These are phyloP conservation scores for Colletotrichum liaoningense DNA, from an alignment of 2,329 filamentous ascomycete genomes.

Conservation along the genomic window DNA sequence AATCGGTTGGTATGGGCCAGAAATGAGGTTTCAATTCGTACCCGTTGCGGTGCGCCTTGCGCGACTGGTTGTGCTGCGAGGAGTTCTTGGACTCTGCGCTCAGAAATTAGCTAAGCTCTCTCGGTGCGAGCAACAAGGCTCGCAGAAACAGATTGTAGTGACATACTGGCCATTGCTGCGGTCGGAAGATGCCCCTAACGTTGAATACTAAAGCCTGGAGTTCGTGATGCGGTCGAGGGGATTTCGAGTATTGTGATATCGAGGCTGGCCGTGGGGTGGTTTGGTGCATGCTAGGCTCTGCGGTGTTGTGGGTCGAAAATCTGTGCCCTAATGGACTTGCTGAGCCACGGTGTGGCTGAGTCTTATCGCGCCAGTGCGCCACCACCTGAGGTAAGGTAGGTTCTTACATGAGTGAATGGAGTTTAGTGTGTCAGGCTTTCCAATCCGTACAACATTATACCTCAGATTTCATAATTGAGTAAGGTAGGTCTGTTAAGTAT, in stretches of 20 bases:
- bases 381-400: no score
- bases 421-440: no score
- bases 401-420: no score
- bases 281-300: conserved; percentile 1
- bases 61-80: conserved; percentile 98
- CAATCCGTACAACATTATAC: no score
- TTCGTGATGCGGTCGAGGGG: conserved; percentile 8
- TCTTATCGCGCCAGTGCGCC: background rate
- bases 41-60: conserved; percentile 99
- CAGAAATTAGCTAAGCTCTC: conserved; percentile 5
- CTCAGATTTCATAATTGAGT: no score
- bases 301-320: conserved; percentile 36
- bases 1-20: background rate
- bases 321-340: conserved; percentile 37
- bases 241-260: conserved; percentile 25
- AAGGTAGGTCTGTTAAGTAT: no score
- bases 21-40: conserved; percentile 61
- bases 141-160: background rate
- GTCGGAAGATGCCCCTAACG: conserved; percentile 34
- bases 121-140: conserved; percentile 41
- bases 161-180: conserved; percentile 57
- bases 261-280: conserved; percentile 20
- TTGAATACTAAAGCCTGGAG: conserved; percentile 24
- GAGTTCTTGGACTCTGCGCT: conserved; percentile 97
- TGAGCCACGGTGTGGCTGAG: conserved; percentile 5